These are phyloP conservation scores for Ustilago hordei DNA, from an alignment of 1,284 basidiomycete genomes.

Conservation along the genomic window DNA sequence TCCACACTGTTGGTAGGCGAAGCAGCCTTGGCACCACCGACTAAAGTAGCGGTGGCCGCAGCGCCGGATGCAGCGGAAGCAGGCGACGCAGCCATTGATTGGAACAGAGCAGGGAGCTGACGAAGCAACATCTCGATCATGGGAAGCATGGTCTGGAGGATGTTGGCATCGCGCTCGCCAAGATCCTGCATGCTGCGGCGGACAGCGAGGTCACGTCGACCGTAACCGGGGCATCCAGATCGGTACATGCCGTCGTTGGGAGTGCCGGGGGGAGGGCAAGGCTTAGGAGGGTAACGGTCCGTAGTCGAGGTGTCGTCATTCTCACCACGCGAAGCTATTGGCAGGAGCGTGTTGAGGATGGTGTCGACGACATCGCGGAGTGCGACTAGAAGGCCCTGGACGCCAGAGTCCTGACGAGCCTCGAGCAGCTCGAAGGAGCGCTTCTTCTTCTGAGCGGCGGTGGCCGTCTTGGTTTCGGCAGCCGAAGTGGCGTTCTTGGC, in stretches of 20 bases:
- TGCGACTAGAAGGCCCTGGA: conserved; percentile 44
- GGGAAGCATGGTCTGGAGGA: conserved; percentile 44
- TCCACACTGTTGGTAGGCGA: conserved; percentile 37
- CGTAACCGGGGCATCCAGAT: conserved; percentile 59
- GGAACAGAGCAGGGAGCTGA: conserved; percentile 41
- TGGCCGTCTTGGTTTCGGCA: not conserved
- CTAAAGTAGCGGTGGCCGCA: conserved; percentile 33
- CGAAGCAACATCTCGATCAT: conserved; percentile 53
- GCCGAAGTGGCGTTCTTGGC: conserved; percentile 23
- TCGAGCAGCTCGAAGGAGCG: conserved; percentile 27
- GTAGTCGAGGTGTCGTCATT: conserved; percentile 22
- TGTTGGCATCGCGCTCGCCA: conserved; percentile 43
- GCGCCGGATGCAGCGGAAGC: conserved; percentile 17
- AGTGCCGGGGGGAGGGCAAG: conserved; percentile 49
- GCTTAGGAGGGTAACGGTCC: conserved; percentile 30
- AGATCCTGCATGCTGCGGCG: conserved; percentile 36
- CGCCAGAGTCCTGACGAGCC: conserved; percentile 47
- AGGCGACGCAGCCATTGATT: conserved; percentile 25
- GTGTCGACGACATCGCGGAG: conserved; percentile 55
- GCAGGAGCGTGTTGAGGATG: conserved; percentile 57
- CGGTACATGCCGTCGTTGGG: conserved; percentile 61
- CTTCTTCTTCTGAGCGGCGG: conserved; percentile 16
- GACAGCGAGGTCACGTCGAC: conserved; percentile 45
- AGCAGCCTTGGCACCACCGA: conserved; percentile 18
- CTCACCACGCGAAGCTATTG: conserved; percentile 48